Evolutionary conservation across 495 filamentous ascomycete species (phyloP).

Genomic region (Penicillium coffeae): DNA sequence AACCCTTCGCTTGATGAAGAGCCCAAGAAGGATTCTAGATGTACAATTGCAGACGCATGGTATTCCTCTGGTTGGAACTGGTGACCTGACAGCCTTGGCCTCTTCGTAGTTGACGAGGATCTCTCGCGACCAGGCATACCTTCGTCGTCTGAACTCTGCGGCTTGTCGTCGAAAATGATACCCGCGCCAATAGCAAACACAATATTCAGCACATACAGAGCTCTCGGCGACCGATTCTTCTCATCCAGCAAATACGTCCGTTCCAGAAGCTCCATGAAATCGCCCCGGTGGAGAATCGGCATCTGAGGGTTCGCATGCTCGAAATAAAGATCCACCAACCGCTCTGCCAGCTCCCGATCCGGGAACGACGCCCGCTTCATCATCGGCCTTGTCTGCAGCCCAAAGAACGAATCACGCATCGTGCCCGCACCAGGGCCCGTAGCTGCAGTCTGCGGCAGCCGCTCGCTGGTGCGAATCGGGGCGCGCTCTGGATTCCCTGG

Average conservation of each 20-base stretch:
- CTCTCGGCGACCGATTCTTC: conserved; percentile 69
- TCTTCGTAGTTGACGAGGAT: conserved; percentile 45
- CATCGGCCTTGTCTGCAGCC: conserved; percentile 81
- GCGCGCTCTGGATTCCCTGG: conserved; percentile 56
- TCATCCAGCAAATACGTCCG: conserved; percentile 67
- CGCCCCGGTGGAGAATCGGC: conserved; percentile 80
- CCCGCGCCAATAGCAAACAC: conserved; percentile 96
- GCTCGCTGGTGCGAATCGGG: conserved; percentile 45
- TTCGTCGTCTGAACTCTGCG: conserved; percentile 39
- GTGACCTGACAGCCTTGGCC: conserved; percentile 49
- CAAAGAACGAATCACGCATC: conserved; percentile 95
- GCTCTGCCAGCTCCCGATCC: conserved; percentile 63
- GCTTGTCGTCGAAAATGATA: conserved; percentile 74
- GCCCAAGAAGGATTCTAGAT: conserved; percentile 82
- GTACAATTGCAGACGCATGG: conserved; percentile 87
- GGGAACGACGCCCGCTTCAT: conserved; percentile 86
- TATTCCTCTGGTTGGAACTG: conserved; percentile 93
- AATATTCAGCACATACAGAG: conserved; percentile 91
- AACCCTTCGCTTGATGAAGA: conserved; percentile 58
- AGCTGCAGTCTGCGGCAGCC: conserved; percentile 39
- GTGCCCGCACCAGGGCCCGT: conserved; percentile 57
- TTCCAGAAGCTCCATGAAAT: conserved; percentile 83
- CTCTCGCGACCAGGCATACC: conserved; percentile 25
- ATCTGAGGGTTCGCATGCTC: conserved; percentile 95
- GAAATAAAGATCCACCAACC: conserved; percentile 81